Evolutionary conservation across 169 alveolate genomes (phyloP), one percentile per base, ranked within the genome.

Genomic region (Plasmodium knowlesi): DNA sequence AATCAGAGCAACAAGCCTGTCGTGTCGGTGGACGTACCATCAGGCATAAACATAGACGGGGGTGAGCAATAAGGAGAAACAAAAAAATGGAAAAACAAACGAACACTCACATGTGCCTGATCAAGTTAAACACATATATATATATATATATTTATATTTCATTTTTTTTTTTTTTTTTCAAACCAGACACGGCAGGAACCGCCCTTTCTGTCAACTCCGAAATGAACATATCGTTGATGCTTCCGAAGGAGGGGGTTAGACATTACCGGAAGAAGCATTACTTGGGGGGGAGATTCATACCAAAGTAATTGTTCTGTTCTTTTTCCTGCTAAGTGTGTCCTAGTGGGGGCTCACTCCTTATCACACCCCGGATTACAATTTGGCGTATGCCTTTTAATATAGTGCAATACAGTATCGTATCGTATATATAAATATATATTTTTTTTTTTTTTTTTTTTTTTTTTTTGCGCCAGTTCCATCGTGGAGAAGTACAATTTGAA

Each of bases 11-110:
- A 95, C 61, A 88, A 92, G 54, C 97, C 96, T 22, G 95, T 97
- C 19, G 96, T 96, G 53, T 97, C 98, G 34, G 95, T 97, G 46
- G 99, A 97, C 83, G 96, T 98, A 14, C 99, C 99, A 37, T 97
- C 99, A 4, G 99, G 99, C 54, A 97, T 97, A 97, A 98, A 98
- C 93, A 97, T 98, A 5, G 98, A 96, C 67, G 73, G 95, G 85
- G 98, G 98, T 82, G 95, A 97, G 74, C 43, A 50, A n/a, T 41
- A 92, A 28, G 71, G 85, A 22, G 2, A 32, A 30, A 16, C 5
- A 12, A 10, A 43, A 43, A 43, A 43, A 32, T 41, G 54, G 54
- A n/a, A 43, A 43, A 43, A 2, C 54, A 74, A 85, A 30, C 41
- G 32, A 28, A 46, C 41, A 50, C 10, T 50, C 10, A 82, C 8